phyloP scores from a whole-genome alignment of 768 basidiomycete genomes.

The Leucocoprinus leucothites region DNA sequence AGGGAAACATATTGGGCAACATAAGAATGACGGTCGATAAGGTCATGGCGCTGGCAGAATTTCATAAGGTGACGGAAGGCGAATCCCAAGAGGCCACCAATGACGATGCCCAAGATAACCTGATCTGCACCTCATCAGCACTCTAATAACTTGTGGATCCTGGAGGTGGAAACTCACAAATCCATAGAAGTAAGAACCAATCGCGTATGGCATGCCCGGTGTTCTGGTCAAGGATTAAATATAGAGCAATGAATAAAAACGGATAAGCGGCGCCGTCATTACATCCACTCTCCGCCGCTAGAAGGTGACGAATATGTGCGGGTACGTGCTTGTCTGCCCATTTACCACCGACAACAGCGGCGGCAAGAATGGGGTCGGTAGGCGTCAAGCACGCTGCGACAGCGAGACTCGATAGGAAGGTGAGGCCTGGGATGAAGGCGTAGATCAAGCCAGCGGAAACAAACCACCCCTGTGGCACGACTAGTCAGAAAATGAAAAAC shows the following conservation, averaged over 20 bases:
- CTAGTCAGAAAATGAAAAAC: slow-evolving; percentile 11
- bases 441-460: slow-evolving; percentile 90
- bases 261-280: slow-evolving; percentile 98
- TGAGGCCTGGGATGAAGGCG: slow-evolving; percentile 84
- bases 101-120: slow-evolving; percentile 67
- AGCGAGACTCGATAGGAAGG: slow-evolving; percentile 85
- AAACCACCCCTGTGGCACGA: slow-evolving; percentile 76
- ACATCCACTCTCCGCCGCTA: slow-evolving; percentile 82
- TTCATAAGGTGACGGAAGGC: slow-evolving; percentile 88
- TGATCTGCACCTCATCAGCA: slow-evolving; percentile 52
- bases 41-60: slow-evolving; percentile 80
- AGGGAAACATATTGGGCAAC: slow-evolving; percentile 88
- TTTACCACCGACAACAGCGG: slow-evolving; percentile 91
- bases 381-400: slow-evolving; percentile 92
- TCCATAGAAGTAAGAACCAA: slow-evolving; percentile 88
- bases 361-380: slow-evolving; percentile 92
- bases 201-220: slow-evolving; percentile 69
- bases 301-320: slow-evolving; percentile 64
- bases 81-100: slow-evolving; percentile 75
- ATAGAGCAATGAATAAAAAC: slow-evolving; percentile 87
- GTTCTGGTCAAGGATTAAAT: slow-evolving; percentile 71
- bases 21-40: slow-evolving; percentile 93
- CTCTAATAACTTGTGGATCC: background rate
- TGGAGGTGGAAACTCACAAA: slow-evolving; percentile 53
- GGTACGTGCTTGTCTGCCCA: slow-evolving; percentile 98